phyloP scores from a whole-genome alignment of 2,329 filamentous ascomycete species.

The Coniella vitis region DNA sequence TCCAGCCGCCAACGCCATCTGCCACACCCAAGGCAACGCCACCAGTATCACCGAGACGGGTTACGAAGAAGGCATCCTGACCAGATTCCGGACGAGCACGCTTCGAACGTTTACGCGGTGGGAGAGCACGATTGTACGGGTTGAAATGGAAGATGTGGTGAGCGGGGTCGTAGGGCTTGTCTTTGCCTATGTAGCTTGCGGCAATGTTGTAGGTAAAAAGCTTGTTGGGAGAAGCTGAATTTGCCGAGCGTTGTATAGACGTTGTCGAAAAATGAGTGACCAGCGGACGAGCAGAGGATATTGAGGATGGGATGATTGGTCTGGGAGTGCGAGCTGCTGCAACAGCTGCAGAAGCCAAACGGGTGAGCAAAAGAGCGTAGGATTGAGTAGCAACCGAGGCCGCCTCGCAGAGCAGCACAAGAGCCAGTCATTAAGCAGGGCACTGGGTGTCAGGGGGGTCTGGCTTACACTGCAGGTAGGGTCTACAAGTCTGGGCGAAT shows the following conservation, averaged over 20 bases:
- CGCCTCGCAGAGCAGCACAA: neutral
- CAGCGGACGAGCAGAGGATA: neutral
- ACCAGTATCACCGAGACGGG: slow-evolving; percentile 62
- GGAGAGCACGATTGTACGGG: slow-evolving; percentile 52
- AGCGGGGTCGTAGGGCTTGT: slow-evolving; percentile 59
- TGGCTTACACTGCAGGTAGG: slow-evolving; percentile 16
- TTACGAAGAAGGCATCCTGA: slow-evolving; percentile 94
- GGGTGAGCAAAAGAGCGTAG: slow-evolving; percentile 2
- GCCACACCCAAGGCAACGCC: slow-evolving; percentile 81
- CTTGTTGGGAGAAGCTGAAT: slow-evolving; percentile 7
- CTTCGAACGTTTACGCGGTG: slow-evolving; percentile 45
- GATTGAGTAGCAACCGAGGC: neutral
- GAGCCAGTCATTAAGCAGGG: neutral
- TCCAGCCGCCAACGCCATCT: slow-evolving; percentile 94
- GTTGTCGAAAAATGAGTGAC: neutral
- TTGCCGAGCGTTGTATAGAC: slow-evolving; percentile 18
- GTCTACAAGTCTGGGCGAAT: slow-evolving; percentile 13
- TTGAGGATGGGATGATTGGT: neutral
- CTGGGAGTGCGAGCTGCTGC: neutral
- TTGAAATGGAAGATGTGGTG: slow-evolving; percentile 68
- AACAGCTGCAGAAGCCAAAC: neutral
- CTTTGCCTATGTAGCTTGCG: slow-evolving; percentile 70
- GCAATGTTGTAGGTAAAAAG: slow-evolving; percentile 63
- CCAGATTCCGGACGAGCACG: slow-evolving; percentile 68
- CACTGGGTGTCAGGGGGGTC: neutral